phyloP scores from a whole-genome alignment of 1,139 yeast genomes.

The Hyphopichia pseudoburtonii region DNA sequence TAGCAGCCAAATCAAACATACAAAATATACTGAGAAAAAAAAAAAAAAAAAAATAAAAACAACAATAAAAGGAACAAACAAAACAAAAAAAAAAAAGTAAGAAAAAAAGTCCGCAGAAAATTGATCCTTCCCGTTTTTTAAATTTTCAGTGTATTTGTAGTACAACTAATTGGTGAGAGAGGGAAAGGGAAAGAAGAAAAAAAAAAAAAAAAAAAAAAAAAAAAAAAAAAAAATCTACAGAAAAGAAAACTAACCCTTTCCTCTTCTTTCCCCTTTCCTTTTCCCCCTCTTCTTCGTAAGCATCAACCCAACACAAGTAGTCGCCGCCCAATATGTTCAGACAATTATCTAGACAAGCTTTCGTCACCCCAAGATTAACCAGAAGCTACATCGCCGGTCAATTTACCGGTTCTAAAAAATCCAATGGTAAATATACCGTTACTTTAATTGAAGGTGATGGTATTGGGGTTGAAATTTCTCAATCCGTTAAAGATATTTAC shows the following conservation, averaged over 20 bases:
- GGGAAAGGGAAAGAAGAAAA: too few relatives aligned
- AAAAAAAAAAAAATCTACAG: too few relatives aligned
- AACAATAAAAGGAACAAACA: neutral
- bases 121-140: neutral
- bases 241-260: neutral
- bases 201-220: too few relatives aligned
- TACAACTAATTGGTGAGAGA: too few relatives aligned
- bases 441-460: conserved; percentile 99
- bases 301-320: neutral
- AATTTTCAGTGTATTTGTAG: neutral
- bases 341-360: conserved; percentile 37
- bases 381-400: conserved; percentile 52
- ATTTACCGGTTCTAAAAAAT: conserved; percentile 46
- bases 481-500: conserved; percentile 88
- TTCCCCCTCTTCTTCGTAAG: neutral
- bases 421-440: conserved; percentile 79
- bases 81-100: neutral
- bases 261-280: neutral
- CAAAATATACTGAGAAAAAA: too few relatives aligned
- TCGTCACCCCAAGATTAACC: conserved; percentile 40
- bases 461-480: conserved; percentile 93
- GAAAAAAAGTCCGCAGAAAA: neutral
- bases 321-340: conserved; percentile 40
- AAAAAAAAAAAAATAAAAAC: neutral
- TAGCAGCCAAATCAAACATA: too few relatives aligned